Conservation (phyloP, 2,329 filamentous ascomycete species). For the Sordariomycetes sp. region DNA sequence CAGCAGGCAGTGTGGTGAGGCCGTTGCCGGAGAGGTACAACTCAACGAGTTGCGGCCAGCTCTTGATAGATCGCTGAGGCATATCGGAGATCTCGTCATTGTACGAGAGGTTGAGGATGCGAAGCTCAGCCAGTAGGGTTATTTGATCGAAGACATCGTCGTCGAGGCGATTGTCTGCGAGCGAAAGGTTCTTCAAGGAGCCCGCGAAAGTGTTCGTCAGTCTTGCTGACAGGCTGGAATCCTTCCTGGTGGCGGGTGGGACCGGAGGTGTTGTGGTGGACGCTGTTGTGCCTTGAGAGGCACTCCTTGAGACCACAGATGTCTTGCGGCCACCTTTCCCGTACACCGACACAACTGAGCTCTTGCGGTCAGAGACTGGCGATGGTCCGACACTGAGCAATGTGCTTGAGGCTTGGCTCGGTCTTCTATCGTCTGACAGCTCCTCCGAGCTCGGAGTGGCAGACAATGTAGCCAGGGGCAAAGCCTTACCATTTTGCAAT, state of each 20-base stretch:
- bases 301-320: slow-evolving; percentile 65
- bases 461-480: slow-evolving; percentile 32
- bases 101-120: slow-evolving; percentile 87
- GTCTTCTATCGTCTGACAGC: slow-evolving; percentile 58
- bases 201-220: slow-evolving; percentile 80
- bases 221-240: slow-evolving; percentile 76
- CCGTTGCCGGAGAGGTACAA: slow-evolving; percentile 94
- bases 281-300: slow-evolving; percentile 30
- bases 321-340: slow-evolving; percentile 76
- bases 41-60: slow-evolving; percentile 84
- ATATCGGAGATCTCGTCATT: slow-evolving; percentile 84
- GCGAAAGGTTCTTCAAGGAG: slow-evolving; percentile 72
- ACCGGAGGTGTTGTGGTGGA: slow-evolving; percentile 20
- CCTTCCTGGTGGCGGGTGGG: slow-evolving; percentile 62
- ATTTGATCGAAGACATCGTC: slow-evolving; percentile 95
- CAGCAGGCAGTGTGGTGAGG: slow-evolving; percentile 79
- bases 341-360: slow-evolving; percentile 74
- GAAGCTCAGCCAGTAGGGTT: slow-evolving; percentile 69
- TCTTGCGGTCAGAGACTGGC: slow-evolving; percentile 64
- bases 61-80: slow-evolving; percentile 76
- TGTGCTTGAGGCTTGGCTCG: slow-evolving; percentile 75
- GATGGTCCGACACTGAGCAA: slow-evolving; percentile 69
- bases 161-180: slow-evolving; percentile 89
- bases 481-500: slow-evolving; percentile 29
- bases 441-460: slow-evolving; percentile 71